Evolutionary conservation across 805 yeast genomes (phyloP), one percentile per base, ranked within the genome.

Genomic region (Candida qinlingensis): DNA sequence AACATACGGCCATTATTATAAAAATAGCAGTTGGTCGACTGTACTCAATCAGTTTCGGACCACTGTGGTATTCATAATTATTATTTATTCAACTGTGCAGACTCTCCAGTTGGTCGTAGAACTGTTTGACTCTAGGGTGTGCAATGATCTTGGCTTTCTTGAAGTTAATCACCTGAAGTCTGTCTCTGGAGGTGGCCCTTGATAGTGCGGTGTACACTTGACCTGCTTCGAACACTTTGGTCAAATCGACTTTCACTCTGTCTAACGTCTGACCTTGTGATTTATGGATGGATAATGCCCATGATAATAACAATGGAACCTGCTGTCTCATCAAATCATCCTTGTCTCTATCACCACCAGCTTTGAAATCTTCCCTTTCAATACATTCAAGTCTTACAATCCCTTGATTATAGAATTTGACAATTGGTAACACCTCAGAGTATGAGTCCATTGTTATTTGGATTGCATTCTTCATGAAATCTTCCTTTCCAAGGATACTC

Each of bases 261-360:
- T 78, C 81, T 41, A 87, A 73, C 0, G 96, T 85, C 67, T 87
- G 95, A 3, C 96, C 96, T 62, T 87, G 96, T 0, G 94, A 80
- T 62, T 87, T 87, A 61, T 87, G 96, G 44, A 87, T 87, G 0
- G 94, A 87, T 55, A 87, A 64, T 0, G 95, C 90, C 94, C 94
- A 87, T 27, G 94, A 81, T 36, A 87, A 66, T 48, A 85, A 70
- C 31, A 87, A 68, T 1, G 96, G 96, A 3, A 85, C 55, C 60
- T 87, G 96, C 0, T 54, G 61, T 59, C 91, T 71, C 7, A 63
- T 63, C 7, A 74, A 46, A 12, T 51, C 54, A 13, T 55, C 54
- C 26, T 54, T 56, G 4, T 58, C 49, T 30, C 61, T 74, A 10
- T 67, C 70, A 39, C 34, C 69, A 10, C 67, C 70, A 38, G 35